phyloP scores from a whole-genome alignment of 768 basidiomycete species.

The Clathrus columnatus region DNA sequence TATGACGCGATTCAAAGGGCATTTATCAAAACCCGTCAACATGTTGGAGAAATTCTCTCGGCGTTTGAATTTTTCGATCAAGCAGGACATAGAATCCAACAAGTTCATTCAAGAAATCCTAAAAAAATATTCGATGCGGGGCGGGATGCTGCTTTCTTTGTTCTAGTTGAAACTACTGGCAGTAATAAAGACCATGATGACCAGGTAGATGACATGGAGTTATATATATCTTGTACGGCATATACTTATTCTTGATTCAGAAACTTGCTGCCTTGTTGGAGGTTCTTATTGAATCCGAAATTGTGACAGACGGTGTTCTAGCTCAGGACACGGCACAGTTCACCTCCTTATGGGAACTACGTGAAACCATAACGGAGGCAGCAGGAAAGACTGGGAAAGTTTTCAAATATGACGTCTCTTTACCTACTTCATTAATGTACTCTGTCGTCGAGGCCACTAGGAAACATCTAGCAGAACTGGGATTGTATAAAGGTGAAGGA shows the following conservation, averaged over 20 bases:
- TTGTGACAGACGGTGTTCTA: slow-evolving; percentile 76
- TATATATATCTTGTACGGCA: not conserved
- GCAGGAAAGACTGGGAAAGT: slow-evolving; percentile 88
- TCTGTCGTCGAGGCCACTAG: slow-evolving; percentile 75
- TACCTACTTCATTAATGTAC: slow-evolving; percentile 83
- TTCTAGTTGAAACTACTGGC: slow-evolving; percentile 7
- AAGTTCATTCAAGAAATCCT: not conserved
- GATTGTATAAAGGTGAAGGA: slow-evolving; percentile 55
- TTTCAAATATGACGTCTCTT: slow-evolving; percentile 95
- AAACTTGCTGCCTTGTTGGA: slow-evolving; percentile 1
- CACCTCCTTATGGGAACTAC: slow-evolving; percentile 80
- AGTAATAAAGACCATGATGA: slow-evolving; percentile 10
- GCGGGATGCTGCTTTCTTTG: not conserved
- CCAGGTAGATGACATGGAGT: not conserved
- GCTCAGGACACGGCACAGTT: slow-evolving; percentile 89
- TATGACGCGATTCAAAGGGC: slow-evolving; percentile 21
- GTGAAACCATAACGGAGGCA: slow-evolving; percentile 89
- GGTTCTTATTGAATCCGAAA: slow-evolving; percentile 41
- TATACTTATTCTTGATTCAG: not conserved
- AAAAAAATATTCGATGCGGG: not conserved
- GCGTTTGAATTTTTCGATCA: slow-evolving; percentile 10
- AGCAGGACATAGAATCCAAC: not conserved
- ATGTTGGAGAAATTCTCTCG: slow-evolving; percentile 10
- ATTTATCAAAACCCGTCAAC: slow-evolving; percentile 3
- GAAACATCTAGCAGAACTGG: slow-evolving; percentile 45